These are phyloP conservation scores for Wickerhamiella parazyma DNA, from an alignment of 805 yeast species.

Conservation along the genomic window DNA sequence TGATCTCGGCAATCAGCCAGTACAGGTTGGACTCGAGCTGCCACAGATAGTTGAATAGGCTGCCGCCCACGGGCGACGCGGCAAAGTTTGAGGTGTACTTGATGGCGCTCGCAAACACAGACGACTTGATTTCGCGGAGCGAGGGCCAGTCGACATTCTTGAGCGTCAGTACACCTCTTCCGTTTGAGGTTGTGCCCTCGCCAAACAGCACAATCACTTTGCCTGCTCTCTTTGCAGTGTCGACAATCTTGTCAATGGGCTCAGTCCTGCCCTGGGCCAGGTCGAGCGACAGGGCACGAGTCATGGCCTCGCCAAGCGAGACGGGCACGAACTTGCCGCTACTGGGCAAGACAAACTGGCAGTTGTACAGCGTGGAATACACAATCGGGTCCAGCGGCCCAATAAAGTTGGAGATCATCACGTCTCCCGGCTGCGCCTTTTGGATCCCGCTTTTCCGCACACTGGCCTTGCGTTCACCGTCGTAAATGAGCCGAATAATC, in stretches of 20 bases:
- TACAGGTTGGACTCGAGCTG: slow-evolving; percentile 16
- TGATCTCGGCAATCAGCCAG: slow-evolving; percentile 21
- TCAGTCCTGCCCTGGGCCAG: slow-evolving; percentile 3
- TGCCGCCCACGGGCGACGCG: slow-evolving; percentile 26
- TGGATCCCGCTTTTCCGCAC: slow-evolving; percentile 21
- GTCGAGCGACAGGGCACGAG: slow-evolving; percentile 15
- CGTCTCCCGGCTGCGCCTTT: slow-evolving; percentile 28
- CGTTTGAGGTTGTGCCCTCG: slow-evolving; percentile 82
- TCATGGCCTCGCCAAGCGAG: slow-evolving; percentile 14
- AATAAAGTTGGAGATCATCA: slow-evolving; percentile 42
- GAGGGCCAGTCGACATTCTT: slow-evolving; percentile 21
- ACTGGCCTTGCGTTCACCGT: slow-evolving; percentile 34
- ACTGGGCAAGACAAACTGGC: slow-evolving; percentile 30
- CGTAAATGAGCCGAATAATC: slow-evolving; percentile 30
- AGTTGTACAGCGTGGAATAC: slow-evolving; percentile 18
- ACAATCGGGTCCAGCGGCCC: slow-evolving; percentile 45
- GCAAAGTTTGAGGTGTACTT: slow-evolving; percentile 25
- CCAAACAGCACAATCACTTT: slow-evolving; percentile 43
- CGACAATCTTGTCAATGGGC: slow-evolving; percentile 14
- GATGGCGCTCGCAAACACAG: slow-evolving; percentile 22
- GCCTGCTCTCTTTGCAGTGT: slow-evolving; percentile 24
- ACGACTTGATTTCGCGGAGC: slow-evolving; percentile 10
- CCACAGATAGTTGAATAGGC: slow-evolving; percentile 21
- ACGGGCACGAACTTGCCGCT: slow-evolving; percentile 23
- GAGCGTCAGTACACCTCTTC: slow-evolving; percentile 57